These are phyloP conservation scores for Gynandropsis gynandra DNA, from an alignment of 345 rosid species.

Conservation along the genomic window DNA sequence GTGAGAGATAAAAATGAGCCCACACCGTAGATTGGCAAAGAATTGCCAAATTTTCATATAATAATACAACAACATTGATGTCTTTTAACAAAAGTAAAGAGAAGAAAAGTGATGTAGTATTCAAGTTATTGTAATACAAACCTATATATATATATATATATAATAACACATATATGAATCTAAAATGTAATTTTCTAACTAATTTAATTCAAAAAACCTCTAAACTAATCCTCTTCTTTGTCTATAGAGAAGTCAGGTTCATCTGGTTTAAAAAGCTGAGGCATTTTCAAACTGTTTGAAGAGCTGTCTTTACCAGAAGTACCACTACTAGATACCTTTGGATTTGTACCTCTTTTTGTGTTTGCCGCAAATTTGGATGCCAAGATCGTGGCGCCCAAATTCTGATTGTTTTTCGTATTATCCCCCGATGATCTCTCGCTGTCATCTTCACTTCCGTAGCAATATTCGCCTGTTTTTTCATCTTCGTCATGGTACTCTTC, in stretches of 20 bases:
- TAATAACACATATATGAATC: too few species aligned
- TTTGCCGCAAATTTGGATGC: constrained; percentile 68
- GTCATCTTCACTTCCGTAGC: constrained; percentile 22
- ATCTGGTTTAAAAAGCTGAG: constrained; percentile 65
- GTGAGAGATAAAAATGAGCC: too few species aligned
- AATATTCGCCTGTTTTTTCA: constrained; percentile 22
- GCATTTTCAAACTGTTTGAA: constrained; percentile 58
- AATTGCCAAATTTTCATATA: too few species aligned
- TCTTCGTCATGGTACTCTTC: constrained; percentile 29
- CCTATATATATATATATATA: too few species aligned
- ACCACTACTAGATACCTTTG: constrained; percentile 30
- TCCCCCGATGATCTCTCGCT: constrained; percentile 17
- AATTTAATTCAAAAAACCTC: background rate
- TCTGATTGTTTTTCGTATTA: constrained; percentile 24
- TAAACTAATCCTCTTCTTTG: constrained; percentile 28
- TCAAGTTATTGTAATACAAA: too few species aligned
- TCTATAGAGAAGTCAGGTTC: constrained; percentile 60
- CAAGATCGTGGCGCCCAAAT: constrained; percentile 53
- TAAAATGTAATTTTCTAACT: too few species aligned
- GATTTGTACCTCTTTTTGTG: constrained; percentile 41
- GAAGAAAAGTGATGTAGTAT: background rate
- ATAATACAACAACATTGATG: too few species aligned
- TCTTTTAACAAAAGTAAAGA: background rate
- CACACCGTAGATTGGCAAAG: too few species aligned
- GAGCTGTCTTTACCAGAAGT: constrained; percentile 33